Evolutionary conservation across 441 rosid species (phyloP).

Genomic region (Hura crepitans): DNA sequence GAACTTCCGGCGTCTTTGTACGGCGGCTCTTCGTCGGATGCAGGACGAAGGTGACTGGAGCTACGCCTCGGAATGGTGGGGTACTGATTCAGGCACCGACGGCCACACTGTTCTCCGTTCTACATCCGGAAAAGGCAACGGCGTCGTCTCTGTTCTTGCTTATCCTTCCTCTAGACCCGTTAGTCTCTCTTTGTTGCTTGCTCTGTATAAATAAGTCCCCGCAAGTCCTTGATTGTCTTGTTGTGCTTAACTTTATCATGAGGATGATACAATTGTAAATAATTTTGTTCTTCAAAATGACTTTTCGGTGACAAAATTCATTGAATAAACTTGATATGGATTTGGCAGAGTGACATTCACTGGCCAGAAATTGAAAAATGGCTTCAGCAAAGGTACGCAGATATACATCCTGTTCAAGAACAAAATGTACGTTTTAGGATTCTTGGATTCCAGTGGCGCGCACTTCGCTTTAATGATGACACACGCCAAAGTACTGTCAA

Average conservation of each 20-base stretch:
- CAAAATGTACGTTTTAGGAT: slow-evolving; percentile 38
- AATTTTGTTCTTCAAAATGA: neutral
- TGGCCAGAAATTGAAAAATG: slow-evolving; percentile 76
- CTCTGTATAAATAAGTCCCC: neutral
- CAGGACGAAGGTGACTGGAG: slow-evolving; percentile 88
- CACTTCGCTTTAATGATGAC: slow-evolving; percentile 66
- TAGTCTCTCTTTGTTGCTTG: slow-evolving; percentile 27
- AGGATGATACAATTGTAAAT: neutral
- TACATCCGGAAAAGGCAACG: slow-evolving; percentile 61
- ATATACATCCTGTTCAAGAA: slow-evolving; percentile 34
- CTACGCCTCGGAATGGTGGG: slow-evolving; percentile 89
- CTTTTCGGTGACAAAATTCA: neutral
- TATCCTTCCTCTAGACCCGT: slow-evolving; percentile 80
- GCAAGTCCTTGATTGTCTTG: neutral
- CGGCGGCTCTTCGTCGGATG: slow-evolving; percentile 29
- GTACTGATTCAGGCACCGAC: slow-evolving; percentile 29
- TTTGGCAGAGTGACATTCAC: slow-evolving; percentile 44
- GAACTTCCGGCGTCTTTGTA: slow-evolving; percentile 36
- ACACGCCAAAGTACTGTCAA: slow-evolving; percentile 82
- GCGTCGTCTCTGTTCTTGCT: slow-evolving; percentile 68
- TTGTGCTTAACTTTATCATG: neutral
- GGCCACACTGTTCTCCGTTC: slow-evolving; percentile 48
- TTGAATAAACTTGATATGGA: neutral
- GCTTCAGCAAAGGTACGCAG: slow-evolving; percentile 57
- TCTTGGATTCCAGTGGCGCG: slow-evolving; percentile 84